phyloP scores from a whole-genome alignment of 2,329 filamentous ascomycete species.

The Colletotrichum higginsianum region DNA sequence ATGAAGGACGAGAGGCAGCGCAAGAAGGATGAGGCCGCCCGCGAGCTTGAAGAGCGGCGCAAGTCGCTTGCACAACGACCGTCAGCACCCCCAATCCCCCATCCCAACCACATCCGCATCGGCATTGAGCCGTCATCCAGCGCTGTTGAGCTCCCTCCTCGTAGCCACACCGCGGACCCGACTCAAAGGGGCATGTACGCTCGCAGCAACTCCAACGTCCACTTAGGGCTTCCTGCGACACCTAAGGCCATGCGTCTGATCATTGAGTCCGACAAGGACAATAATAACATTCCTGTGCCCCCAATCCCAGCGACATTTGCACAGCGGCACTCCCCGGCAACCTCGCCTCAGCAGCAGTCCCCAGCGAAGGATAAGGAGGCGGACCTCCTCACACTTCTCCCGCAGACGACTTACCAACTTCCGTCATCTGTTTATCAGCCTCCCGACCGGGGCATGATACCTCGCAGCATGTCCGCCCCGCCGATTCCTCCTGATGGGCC shows the following conservation, averaged over 20 bases:
- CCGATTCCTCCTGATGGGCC: slow-evolving; percentile 58
- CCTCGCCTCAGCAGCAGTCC: slow-evolving; percentile 54
- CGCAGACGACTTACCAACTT: slow-evolving; percentile 46
- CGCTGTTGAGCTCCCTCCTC: slow-evolving; percentile 63
- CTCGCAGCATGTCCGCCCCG: slow-evolving; percentile 74
- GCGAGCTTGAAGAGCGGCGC: slow-evolving; percentile 89
- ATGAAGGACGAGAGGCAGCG: slow-evolving; percentile 73
- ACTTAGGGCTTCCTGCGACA: slow-evolving; percentile 88
- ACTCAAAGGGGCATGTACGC: slow-evolving; percentile 65
- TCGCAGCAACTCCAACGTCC: slow-evolving; percentile 58
- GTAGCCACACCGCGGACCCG: slow-evolving; percentile 78
- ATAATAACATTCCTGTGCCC: slow-evolving; percentile 55
- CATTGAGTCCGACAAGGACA: slow-evolving; percentile 72
- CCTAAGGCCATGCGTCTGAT: slow-evolving; percentile 91
- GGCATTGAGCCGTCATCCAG: slow-evolving; percentile 48
- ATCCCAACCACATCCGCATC: slow-evolving; percentile 71
- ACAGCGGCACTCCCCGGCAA: slow-evolving; percentile 58
- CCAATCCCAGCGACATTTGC: slow-evolving; percentile 65
- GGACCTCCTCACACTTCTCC: slow-evolving; percentile 64
- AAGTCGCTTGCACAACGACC: slow-evolving; percentile 86
- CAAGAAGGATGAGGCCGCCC: slow-evolving; percentile 82
- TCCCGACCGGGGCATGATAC: slow-evolving; percentile 63
- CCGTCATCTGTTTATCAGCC: slow-evolving; percentile 72
- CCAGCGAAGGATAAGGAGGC: slow-evolving; percentile 52
- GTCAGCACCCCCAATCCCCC: slow-evolving; percentile 83